These are phyloP conservation scores for Phoma sp. DNA, from an alignment of 2,329 filamentous ascomycete species.

Conservation along the genomic window DNA sequence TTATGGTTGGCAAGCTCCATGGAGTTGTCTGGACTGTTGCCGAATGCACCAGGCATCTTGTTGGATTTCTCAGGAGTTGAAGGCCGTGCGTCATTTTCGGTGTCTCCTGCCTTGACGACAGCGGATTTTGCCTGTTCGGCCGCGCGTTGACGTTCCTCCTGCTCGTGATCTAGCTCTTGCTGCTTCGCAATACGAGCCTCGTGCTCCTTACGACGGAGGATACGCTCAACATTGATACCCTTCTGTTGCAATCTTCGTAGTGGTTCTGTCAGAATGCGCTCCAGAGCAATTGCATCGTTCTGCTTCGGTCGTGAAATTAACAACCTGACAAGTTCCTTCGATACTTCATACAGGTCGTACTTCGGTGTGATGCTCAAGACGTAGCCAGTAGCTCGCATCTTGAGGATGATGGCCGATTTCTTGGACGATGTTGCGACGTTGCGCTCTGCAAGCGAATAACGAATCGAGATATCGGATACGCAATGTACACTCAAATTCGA, in stretches of 20 bases:
- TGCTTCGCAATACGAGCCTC: conserved; percentile 88
- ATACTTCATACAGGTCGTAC: conserved; percentile 90
- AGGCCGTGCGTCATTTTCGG: conserved; percentile 25
- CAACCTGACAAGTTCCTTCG: conserved; percentile 82
- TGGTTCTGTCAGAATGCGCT: conserved; percentile 87
- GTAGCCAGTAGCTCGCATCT: conserved; percentile 72
- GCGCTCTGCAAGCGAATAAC: conserved; percentile 76
- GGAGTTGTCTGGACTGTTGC: conserved; percentile 42
- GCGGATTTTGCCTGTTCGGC: conserved; percentile 40
- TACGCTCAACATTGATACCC: conserved; percentile 96
- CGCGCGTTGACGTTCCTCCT: conserved; percentile 62
- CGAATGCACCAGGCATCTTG: conserved; percentile 49
- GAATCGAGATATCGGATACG: conserved; percentile 79
- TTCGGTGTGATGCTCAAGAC: conserved; percentile 79
- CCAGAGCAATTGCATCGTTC: conserved; percentile 87
- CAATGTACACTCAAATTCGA: conserved; percentile 80
- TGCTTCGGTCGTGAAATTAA: conserved; percentile 84
- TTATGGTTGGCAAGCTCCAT: conserved; percentile 38
- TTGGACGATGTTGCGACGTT: conserved; percentile 55
- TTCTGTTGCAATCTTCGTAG: conserved; percentile 81
- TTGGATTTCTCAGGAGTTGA: conserved; percentile 39
- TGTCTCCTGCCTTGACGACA: conserved; percentile 19
- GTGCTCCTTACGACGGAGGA: conserved; percentile 84
- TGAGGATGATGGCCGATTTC: conserved; percentile 73
- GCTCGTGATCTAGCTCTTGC: conserved; percentile 74